Evolutionary conservation across 2,329 filamentous ascomycete genomes (phyloP), one percentile per base, ranked within the genome.

Genomic region (Meredithiella fracta): DNA sequence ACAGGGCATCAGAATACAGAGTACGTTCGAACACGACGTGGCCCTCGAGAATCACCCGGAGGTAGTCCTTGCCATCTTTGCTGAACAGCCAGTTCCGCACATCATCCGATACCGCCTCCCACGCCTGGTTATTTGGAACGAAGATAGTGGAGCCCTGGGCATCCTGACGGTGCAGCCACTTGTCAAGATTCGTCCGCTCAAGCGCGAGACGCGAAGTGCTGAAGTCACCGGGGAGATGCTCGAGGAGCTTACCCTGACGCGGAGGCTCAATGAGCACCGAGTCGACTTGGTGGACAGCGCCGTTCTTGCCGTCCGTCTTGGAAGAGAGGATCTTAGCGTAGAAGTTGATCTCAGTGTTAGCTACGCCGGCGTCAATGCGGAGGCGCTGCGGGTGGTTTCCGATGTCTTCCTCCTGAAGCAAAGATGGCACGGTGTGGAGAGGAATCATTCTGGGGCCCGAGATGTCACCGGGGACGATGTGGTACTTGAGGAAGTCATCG

Each of bases 41-140:
- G 65, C 94, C 94, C 70, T 86, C 73, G 15, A 94, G 72, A 49
- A 95, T 71, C 0, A 86, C 86, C 61, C 78, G 80, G 17, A 96
- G 76, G 65, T 87, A 94, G 66, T 82, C 82, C 60, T 76, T 72
- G 1, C 90, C 90, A 54, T 74, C 77, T 26, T 78, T 72, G 58
- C 83, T 86, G 75, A 96, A 96, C 3, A 96, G 73, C 74, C 94
- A 96, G 22, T 82, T 85, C 64, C 91, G 94, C 63, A 83, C 78
- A 56, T 67, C 73, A 1, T 78, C 75, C 0, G 88, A 87, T 1
- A 96, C 80, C 61, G 78, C 78, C 62, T 76, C 65, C 71, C 91
- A 95, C n/a, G 89, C 90, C 3, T 69, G 70, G 73, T 96, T 95
- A 49, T 77, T 79, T 0, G 90, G 89, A 0, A 85, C 85, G 63